Evolutionary conservation across 805 yeast species (phyloP).

Genomic region (Schwanniomyces pseudopolymorphus): DNA sequence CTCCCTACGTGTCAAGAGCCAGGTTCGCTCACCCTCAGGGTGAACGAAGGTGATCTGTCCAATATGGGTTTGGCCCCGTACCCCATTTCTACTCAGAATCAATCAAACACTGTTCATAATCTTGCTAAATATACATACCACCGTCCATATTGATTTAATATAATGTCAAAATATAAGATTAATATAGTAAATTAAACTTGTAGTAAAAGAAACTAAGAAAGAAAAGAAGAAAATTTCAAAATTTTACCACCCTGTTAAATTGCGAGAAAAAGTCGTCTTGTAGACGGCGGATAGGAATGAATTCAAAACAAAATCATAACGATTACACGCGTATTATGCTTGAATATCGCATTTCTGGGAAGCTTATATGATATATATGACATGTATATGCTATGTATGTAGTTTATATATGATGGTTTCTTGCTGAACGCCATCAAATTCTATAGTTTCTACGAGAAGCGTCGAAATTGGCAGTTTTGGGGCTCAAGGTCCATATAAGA

Average conservation of each 20-base stretch:
- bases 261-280: conserved; percentile 2
- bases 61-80: background rate
- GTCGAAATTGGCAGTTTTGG: no score
- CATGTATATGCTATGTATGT: no score
- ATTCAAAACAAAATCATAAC: background rate
- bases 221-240: conserved; percentile 6
- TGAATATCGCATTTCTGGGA: no score
- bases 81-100: background rate
- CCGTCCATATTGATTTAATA: conserved; percentile 51
- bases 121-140: conserved; percentile 44
- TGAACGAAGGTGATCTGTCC: background rate
- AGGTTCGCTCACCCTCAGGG: background rate
- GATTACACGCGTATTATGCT: background rate
- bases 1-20: background rate
- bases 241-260: conserved; percentile 8
- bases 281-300: background rate
- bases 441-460: no score
- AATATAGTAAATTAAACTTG: conserved; percentile 5
- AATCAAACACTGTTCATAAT: background rate
- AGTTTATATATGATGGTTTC: background rate
- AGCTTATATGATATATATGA: background rate
- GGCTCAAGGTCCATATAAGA: no score
- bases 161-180: conserved; percentile 5
- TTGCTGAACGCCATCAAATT: background rate
- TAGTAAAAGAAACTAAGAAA: conserved; percentile 5